phyloP scores from a whole-genome alignment of 257 asterid genomes.

The Solanum megistacrolobum region DNA sequence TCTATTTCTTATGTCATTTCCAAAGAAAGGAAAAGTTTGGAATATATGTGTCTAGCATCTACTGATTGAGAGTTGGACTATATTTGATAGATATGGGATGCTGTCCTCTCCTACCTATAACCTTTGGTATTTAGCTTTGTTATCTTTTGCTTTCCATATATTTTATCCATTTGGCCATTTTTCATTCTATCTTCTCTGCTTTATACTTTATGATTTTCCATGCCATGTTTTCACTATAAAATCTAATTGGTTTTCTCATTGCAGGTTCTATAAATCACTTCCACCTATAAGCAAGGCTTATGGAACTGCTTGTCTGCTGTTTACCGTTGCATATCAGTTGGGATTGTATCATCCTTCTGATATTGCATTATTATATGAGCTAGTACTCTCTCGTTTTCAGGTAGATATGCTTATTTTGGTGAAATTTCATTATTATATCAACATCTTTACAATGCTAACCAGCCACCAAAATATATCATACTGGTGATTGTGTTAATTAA shows the following conservation, averaged over 20 bases:
- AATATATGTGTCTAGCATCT: neutral
- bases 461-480: neutral
- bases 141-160: neutral
- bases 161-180: neutral
- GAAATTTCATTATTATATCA: neutral
- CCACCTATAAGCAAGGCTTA: conserved; percentile 90
- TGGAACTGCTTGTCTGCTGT: conserved; percentile 72
- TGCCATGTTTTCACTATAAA: neutral
- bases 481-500: neutral
- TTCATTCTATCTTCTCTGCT: neutral
- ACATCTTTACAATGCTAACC: neutral
- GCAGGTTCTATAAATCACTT: conserved; percentile 79
- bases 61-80: neutral
- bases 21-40: neutral
- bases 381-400: conserved; percentile 51
- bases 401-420: conserved; percentile 22
- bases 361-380: conserved; percentile 42
- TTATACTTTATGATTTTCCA: neutral
- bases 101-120: neutral
- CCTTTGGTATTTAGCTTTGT: neutral
- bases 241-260: conserved; percentile 3
- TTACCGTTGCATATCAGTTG: conserved; percentile 47
- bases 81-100: neutral
- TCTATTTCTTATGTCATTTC: neutral
- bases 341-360: conserved; percentile 43